Evolutionary conservation across 805 yeast species (phyloP), one percentile per base, ranked within the genome.

Genomic region (Myxozyma udenii): DNA sequence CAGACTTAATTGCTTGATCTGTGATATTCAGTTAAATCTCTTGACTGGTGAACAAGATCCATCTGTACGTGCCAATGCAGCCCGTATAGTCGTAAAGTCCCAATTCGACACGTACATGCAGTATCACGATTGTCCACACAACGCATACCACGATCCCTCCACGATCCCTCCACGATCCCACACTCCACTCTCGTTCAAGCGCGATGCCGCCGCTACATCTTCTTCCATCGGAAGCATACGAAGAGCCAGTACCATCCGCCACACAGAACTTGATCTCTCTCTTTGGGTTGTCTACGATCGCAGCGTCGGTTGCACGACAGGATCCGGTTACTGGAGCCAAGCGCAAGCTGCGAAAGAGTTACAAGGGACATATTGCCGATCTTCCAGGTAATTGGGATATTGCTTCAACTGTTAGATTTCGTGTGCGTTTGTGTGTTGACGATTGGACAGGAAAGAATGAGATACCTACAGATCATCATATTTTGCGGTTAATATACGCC

Each of bases 281-380:
- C 14, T 93, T 88, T 62, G 83, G 82, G 1, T 69, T 93, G 37
- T 77, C 78, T 36, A 77, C 75, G 1, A 71, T 90, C 12, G 86
- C 96, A 0, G 74, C 78, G 48, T 83, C 95, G 2, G 84, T 93
- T 39, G 95, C 96, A 1, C 78, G 98, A 64, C 77, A 84, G 9
- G 89, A 87, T 62, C 83, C 88, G 1, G 95, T 85, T 62, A 96
- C 96, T 0, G 78, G 93, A 0, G 89, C 87, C 61, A 96, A 96
- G 48, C 89, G 89, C 35, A 93, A 93, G 70, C 77, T 93, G 49
- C 78, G 98, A 62, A 93, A 93, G 69, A 88, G 97, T 0, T 93
- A 93, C 71, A 93, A 93, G 68, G 89, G 90, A 58, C 98, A 91
- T 66, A 85, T 93, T 12, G 75, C 78, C 35, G 97, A 90, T 61